Evolutionary conservation across 495 filamentous ascomycete genomes (phyloP).

Genomic region (Margaritispora aquatica): DNA sequence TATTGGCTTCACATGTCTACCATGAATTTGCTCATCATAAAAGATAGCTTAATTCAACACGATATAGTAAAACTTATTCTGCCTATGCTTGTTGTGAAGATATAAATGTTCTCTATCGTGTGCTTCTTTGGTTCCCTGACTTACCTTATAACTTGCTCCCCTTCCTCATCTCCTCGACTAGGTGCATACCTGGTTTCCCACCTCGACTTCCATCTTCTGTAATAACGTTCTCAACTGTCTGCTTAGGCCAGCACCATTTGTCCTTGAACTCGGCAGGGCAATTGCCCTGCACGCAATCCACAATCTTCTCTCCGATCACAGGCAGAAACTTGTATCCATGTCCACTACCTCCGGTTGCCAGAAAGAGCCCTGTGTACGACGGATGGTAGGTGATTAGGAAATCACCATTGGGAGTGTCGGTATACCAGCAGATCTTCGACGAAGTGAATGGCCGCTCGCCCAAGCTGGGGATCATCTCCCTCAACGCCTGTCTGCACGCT

Average conservation of each 20-base stretch:
- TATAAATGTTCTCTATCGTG: no score
- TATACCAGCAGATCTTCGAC: constrained; percentile 87
- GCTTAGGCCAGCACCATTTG: constrained; percentile 63
- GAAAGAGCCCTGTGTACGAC: constrained; percentile 55
- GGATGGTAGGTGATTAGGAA: constrained; percentile 80
- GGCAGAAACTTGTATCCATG: constrained; percentile 90
- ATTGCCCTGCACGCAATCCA: constrained; percentile 55
- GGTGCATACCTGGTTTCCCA: constrained; percentile 45
- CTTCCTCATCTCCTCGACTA: constrained; percentile 46
- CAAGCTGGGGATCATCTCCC: constrained; percentile 44
- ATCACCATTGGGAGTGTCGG: constrained; percentile 72
- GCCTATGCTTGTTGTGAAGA: neutral
- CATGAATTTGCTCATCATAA: neutral
- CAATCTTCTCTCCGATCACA: constrained; percentile 72
- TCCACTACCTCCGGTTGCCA: constrained; percentile 80
- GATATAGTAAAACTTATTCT: constrained; percentile 1
- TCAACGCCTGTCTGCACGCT: constrained; percentile 55
- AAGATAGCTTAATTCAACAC: constrained; percentile 10
- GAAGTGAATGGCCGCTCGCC: constrained; percentile 55
- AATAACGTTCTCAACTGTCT: constrained; percentile 32
- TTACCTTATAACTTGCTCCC: constrained; percentile 1
- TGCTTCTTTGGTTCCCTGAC: neutral
- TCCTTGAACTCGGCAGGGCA: constrained; percentile 49
- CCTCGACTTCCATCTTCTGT: constrained; percentile 65
- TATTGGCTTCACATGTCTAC: neutral